phyloP scores from a whole-genome alignment of 305 asterid genomes.

The Fraxinus velutina region DNA sequence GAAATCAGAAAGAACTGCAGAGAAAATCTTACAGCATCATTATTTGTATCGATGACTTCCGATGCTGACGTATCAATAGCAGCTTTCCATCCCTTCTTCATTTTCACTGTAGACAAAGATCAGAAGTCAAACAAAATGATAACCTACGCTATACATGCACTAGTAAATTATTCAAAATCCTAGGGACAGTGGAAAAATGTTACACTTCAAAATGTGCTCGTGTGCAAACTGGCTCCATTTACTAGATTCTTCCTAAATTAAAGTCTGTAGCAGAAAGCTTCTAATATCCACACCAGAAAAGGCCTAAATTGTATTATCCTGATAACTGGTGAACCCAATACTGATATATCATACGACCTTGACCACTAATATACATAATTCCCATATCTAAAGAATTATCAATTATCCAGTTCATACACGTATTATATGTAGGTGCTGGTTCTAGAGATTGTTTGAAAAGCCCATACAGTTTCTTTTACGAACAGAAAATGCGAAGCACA shows the following conservation, averaged over 20 bases:
- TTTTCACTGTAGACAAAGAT: constrained; percentile 42
- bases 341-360: not conserved
- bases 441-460: not conserved
- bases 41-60: constrained; percentile 33
- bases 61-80: constrained; percentile 34
- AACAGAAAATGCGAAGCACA: not conserved
- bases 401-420: not conserved
- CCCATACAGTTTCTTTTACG: not conserved
- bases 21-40: constrained; percentile 42
- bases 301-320: not conserved
- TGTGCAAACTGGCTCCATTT: not conserved
- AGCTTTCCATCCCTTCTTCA: constrained; percentile 32
- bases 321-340: not conserved
- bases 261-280: not conserved
- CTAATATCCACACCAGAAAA: not conserved
- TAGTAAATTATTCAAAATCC: not conserved
- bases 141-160: not conserved
- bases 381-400: not conserved
- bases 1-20: constrained; percentile 11
- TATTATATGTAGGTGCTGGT: not conserved
- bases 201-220: not conserved
- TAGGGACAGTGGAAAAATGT: not conserved
- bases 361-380: not conserved
- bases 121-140: constrained; percentile 3
- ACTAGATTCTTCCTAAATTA: not conserved